A percentile compares a stretch with the other conserved stretches of the same genome.
These are phyloP conservation scores for Amylostereum areolatum DNA, from an alignment of 1,284 basidiomycete species.

Conservation along the genomic window DNA sequence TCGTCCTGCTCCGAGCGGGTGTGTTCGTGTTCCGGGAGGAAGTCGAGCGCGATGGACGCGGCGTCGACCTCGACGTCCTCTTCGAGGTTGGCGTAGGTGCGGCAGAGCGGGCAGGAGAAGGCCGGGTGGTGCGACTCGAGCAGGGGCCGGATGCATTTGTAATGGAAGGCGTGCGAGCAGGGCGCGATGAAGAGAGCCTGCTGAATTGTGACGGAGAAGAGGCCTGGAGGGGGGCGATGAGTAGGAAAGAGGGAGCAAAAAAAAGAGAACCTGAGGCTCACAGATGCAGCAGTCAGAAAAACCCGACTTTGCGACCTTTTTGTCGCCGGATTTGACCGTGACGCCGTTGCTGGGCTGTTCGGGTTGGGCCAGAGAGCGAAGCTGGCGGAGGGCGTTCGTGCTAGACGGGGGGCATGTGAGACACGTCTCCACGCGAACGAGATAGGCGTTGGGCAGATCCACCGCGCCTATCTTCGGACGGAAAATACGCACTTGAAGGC, in stretches of 20 bases:
- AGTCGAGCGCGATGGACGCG: conserved; percentile 27
- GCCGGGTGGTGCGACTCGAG: conserved; percentile 86
- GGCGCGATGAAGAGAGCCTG: conserved; percentile 97
- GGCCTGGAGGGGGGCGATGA: conserved; percentile 37
- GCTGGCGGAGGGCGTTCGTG: conserved; percentile 75
- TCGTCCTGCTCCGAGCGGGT: neutral
- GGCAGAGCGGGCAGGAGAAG: conserved; percentile 93
- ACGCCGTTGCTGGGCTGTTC: conserved; percentile 15
- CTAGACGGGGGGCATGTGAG: conserved; percentile 26
- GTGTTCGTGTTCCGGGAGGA: neutral
- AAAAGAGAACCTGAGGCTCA: conserved; percentile 28
- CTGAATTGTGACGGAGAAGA: conserved; percentile 91
- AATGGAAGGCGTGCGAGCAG: conserved; percentile 96
- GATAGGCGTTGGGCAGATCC: conserved; percentile 2
- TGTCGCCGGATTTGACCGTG: conserved; percentile 24
- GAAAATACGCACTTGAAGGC: conserved; percentile 82
- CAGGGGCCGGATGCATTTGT: conserved; percentile 94
- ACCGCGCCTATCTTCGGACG: too few relatives aligned
- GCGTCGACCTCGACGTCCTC: conserved; percentile 87
- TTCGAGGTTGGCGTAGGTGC: conserved; percentile 90
- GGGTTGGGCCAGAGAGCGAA: conserved; percentile 62
- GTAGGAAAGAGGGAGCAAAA: neutral
- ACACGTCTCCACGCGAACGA: conserved; percentile 3
- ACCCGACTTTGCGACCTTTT: conserved; percentile 39
- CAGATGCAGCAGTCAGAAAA: conserved; percentile 95